Evolutionary conservation across 140 eudicot species (phyloP), one percentile per base, ranked within the genome.

Genomic region (Anethum foeniculum): DNA sequence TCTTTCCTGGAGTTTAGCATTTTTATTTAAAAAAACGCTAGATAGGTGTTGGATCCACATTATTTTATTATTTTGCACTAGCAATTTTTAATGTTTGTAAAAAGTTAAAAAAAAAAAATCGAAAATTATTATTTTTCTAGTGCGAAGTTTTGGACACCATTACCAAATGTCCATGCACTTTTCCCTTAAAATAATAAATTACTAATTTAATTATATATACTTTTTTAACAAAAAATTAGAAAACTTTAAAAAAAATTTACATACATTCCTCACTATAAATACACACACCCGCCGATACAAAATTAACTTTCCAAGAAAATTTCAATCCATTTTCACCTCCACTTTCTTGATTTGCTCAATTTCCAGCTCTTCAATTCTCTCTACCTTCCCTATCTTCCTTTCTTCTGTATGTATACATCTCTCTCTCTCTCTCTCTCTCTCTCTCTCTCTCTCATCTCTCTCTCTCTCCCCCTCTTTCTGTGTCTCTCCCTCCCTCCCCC

Each of bases 331-430:
- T 23, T 75, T 46, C 82, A 69, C 78, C 80, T 80, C 80, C 85
- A 80, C 73, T 62, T 32, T 83, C 82, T 87, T 77, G 87, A 81
- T 84, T 82, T 79, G 84, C 90, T 84, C 87, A 86, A 74, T 74
- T 78, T 38, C 4, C 62, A 21, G 18, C 9, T 75, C 19, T 72
- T 72, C 62, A 54, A 54, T 18, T 54, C 25, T 18, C 49, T 25
- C 49, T 25, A 3, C 58, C 28, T 28, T 30, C 23, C 5, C 5
- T 7, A 38, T 10, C 78, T 43, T 77, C 41, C 52, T 12, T 30
- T 49, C 38, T 43, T 21, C 14, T 78, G 36, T 58, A 36, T 39
- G 27, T 77, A 49, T 44, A 1, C 41, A 11, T 28, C 65, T 56
- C 65, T 56, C 65, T 56, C 65, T 56, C 73, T 12, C 73, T 30